Percentiles rank a stretch among this genome's conserved stretches.
phyloP scores from a whole-genome alignment of 176 grass and related monocot species.

The Luzula sylvatica region DNA sequence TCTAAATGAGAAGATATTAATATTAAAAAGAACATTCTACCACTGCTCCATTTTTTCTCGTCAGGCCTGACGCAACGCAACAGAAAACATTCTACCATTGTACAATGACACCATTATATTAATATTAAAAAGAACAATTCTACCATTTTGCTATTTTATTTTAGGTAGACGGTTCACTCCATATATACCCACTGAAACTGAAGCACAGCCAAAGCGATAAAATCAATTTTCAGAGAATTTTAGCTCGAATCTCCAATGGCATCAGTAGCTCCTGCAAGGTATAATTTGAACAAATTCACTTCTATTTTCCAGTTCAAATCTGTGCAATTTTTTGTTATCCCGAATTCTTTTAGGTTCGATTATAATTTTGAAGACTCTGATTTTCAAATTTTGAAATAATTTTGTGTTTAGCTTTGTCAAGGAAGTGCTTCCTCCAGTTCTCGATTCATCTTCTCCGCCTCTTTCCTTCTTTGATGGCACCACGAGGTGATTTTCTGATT shows the following conservation, averaged over 20 bases:
- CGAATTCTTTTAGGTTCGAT: neutral
- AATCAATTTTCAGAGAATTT: too few relatives aligned
- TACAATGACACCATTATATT: neutral
- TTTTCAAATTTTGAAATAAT: neutral
- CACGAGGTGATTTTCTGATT: slow-evolving; percentile 30
- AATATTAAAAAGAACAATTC: too few relatives aligned
- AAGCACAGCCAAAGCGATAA: too few relatives aligned
- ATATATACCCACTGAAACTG: too few relatives aligned
- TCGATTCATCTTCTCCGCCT: slow-evolving; percentile 40
- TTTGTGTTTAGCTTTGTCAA: slow-evolving; percentile 11
- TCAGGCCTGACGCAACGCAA: slow-evolving; percentile 12
- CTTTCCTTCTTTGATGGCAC: slow-evolving; percentile 56
- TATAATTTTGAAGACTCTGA: neutral
- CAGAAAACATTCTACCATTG: neutral
- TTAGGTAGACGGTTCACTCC: too few relatives aligned
- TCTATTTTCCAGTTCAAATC: neutral
- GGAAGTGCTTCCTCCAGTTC: slow-evolving; percentile 37
- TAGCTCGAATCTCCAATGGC: slow-evolving; percentile 4
- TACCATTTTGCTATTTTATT: too few relatives aligned
- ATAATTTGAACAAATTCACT: neutral
- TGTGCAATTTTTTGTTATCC: neutral
- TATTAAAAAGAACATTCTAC: too few relatives aligned
- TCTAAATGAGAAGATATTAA: too few relatives aligned
- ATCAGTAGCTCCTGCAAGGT: slow-evolving; percentile 17
- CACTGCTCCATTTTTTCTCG: neutral